Evolutionary conservation across 208 protist species (phyloP), one percentile per base, ranked within the genome.

Genomic region (Trypanosoma scelopori): DNA sequence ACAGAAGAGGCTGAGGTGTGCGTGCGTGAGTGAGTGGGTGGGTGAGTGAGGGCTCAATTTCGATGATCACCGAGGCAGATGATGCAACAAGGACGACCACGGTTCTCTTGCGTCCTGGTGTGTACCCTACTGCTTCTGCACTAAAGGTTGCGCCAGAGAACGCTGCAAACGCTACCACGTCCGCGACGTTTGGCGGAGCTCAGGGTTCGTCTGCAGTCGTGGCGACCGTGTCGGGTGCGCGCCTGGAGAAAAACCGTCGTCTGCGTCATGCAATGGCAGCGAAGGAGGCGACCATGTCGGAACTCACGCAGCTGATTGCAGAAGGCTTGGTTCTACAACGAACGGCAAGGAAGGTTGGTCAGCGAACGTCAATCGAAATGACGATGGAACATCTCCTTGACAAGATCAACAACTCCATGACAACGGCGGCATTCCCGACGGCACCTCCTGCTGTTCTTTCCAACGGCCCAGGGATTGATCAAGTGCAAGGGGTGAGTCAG

Each of bases 401-500:
- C 32, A 37, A 37, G 32, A 9, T 9, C 5, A 37, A 9, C 3
- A 37, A 37, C 32, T 9, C 32, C 32, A 37, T 37, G 32, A 11
- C 32, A 37, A 37, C 32, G 9, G 32, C 32, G 32, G 32, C 9
- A 9, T 37, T 37, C 5, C 32, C 9, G 32, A 37, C 3, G 32
- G 32, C 32, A 37, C 32, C 32, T 9, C 32, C 5, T 37, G 32
- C 3, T 9, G 32, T 11, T 37, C 3, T 37, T 37, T 9, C 9
- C 5, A 11, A 37, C 9, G 5, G 32, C 32, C 5, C 32, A 37
- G 32, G 32, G 32, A 9, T 9, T 9, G 5, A 9, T 11, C 32
- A 37, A 37, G 9, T 37, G 32, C 32, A 9, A 37, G 32, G 32
- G 12, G 82, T 91, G 60, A 84, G 86, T 52, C 79, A 92, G 51